Evolutionary conservation across 2,329 filamentous ascomycete species (phyloP), one percentile per base, ranked within the genome.

Genomic region (Amauroascus verrucosus): DNA sequence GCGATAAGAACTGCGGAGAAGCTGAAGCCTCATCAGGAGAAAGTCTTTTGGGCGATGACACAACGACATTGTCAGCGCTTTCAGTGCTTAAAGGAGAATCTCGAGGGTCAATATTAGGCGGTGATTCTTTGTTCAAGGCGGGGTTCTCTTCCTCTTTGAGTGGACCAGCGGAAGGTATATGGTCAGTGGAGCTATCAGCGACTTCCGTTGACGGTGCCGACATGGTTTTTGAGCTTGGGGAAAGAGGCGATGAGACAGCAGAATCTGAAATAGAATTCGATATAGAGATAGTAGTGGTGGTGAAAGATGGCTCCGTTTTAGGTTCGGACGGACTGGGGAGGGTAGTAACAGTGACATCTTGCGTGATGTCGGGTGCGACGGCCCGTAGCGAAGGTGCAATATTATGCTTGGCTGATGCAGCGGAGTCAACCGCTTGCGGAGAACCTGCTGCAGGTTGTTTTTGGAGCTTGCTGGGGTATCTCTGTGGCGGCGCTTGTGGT

Each of bases 381-480:
- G 50, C 50, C 18, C 51, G 33, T 18, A 53, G 44, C 6, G 51
- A 53, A 24, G 51, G 35, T 24, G 33, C 16, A 24, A 35, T 28
- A 30, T 30, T 38, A 14, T 37, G 38, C 18, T 56, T 47, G 16
- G 5, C 33, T 14, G 44, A n/a, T n/a, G 37, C 14, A 3, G 16
- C 55, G 22, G 56, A 57, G 8, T 57, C 57, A 20, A 56, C 30
- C 1, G 57, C 59, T 9, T 58, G 57, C 32, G 78, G 13, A 28
- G 41, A 28, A 58, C 84, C 82, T 20, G 62, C 67, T 14, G 65
- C 63, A n/a, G 79, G 77, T 54, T 78, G 77, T 67, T 89, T 89
- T 62, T 88, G 84, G 50, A 88, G 72, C 66, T 88, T 89, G 70
- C 79, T 81, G 2, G 79, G 68, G 53, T 79, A 75, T 56, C 81